Percentiles rank a stretch among this genome's conserved stretches.
Conservation (phyloP, 768 basidiomycete species). For the Mycena indigotica region DNA sequence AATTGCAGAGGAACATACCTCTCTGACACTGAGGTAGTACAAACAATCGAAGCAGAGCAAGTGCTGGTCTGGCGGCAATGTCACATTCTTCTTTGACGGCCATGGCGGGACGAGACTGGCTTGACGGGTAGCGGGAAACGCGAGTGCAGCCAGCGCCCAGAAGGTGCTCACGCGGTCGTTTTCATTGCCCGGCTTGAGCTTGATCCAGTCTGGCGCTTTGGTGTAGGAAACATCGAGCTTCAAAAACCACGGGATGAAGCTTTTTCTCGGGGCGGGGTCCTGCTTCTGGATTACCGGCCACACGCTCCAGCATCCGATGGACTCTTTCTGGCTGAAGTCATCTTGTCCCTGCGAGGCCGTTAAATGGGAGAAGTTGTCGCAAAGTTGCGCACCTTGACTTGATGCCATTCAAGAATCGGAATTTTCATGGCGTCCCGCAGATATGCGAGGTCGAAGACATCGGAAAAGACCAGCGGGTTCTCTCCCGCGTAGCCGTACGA, state of each 20-base stretch:
- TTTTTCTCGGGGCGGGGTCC: slow-evolving; percentile 21
- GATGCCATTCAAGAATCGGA: slow-evolving; percentile 41
- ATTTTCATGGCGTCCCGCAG: slow-evolving; percentile 30
- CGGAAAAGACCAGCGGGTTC: slow-evolving; percentile 31
- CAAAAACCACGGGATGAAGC: slow-evolving; percentile 10
- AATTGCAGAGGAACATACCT: no score
- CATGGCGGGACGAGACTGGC: slow-evolving; percentile 18
- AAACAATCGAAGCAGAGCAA: slow-evolving; percentile 28
- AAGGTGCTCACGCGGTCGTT: slow-evolving; percentile 26
- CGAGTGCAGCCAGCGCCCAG: slow-evolving; percentile 26
- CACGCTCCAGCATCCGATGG: slow-evolving; percentile 39
- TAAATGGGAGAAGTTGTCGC: no score
- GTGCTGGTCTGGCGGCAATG: slow-evolving; percentile 26
- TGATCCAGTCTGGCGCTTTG: slow-evolving; percentile 24
- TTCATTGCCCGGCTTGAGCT: slow-evolving; percentile 21
- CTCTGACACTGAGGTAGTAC: slow-evolving; percentile 27
- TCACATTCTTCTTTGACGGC: slow-evolving; percentile 16
- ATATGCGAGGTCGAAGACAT: slow-evolving; percentile 39
- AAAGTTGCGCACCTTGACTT: slow-evolving; percentile 30
- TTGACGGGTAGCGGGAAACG: slow-evolving; percentile 20
- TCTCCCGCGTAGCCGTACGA: slow-evolving; percentile 4
- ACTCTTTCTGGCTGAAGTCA: neutral
- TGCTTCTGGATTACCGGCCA: slow-evolving; percentile 18
- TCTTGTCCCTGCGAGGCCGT: no score
- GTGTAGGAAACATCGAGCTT: slow-evolving; percentile 31